phyloP scores from a whole-genome alignment of 495 filamentous ascomycete species.

The Pseudevernia furfuracea region DNA sequence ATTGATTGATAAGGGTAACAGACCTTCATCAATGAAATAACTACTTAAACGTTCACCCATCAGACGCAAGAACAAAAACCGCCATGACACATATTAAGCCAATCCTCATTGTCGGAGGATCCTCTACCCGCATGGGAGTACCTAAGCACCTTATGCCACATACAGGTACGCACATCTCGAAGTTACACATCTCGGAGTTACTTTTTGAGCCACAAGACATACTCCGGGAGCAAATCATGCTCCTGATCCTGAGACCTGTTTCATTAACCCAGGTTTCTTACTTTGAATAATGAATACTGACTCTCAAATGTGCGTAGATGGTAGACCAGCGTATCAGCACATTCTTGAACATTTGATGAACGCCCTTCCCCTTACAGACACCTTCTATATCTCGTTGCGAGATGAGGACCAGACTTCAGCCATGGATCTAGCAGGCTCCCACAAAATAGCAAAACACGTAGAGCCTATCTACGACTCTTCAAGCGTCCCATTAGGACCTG shows the following conservation, averaged over 20 bases:
- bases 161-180: too few relatives aligned
- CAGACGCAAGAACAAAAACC: background rate
- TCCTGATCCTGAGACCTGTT: too few relatives aligned
- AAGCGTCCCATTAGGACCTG: background rate
- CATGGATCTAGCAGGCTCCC: background rate
- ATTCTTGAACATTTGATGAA: background rate
- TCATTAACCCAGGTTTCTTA: too few relatives aligned
- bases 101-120: background rate
- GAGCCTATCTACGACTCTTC: background rate
- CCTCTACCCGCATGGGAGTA: background rate
- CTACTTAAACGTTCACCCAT: background rate
- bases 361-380: background rate
- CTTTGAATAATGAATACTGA: too few relatives aligned
- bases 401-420: background rate
- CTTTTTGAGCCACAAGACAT: too few relatives aligned
- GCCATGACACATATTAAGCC: background rate
- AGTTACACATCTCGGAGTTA: too few relatives aligned
- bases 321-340: background rate
- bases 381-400: conserved; percentile 9
- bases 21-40: too few relatives aligned
- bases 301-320: too few relatives aligned
- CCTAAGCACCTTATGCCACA: background rate
- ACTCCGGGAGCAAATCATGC: too few relatives aligned
- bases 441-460: background rate
- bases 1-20: too few relatives aligned